Base-by-base conservation (phyloP, 495 filamentous ascomycete genomes). In the Lasiosphaeriaceae sp. region DNA sequence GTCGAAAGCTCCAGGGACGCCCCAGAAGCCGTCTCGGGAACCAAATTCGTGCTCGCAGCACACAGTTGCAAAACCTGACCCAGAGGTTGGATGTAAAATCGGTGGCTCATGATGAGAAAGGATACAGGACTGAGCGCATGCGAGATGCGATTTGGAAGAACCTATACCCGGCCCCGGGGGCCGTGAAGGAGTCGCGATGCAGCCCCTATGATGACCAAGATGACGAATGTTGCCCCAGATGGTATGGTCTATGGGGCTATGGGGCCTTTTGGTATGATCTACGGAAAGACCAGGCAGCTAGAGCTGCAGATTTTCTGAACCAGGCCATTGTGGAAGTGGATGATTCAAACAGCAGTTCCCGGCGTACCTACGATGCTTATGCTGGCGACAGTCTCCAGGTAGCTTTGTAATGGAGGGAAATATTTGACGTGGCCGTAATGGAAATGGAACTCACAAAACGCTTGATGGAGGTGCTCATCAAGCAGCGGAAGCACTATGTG, bases 401-500 rank as follows among this genome's bases (percentile, higher is more conserved):
- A 19, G 48, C 47, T 19, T 31, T 11, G n/a, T 2, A 1, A 8
- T 52, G 43, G 52, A 52, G 47, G 43, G 29, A 48, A 5, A 17
- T 17, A 17, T 56, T 56, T 43, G 47, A 29, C 22, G 9, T 22
- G 19, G 58, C 47, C 2, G 34, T 45, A 6, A 11, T 41, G 48
- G 58, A 60, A 52, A 51, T 52, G 20, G 48, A 52, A 17, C 29
- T 60, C 16, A 43, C 50, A 39, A 52, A 24, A 16, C 35, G 17
- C 19, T 34, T 52, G n/a, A 19, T 60, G 19, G 29, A 52, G 43
- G 47, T 48, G 21, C 39, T 60, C 24, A 52, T 60, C 3, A 29
- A 56, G 14, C 48, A 55, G 41, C 24, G 52, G 48, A 43, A 41
- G 37, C 26, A 49, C 21, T 49, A 56, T 35, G 43, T 24, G 21